Evolutionary conservation across 257 asterid species (phyloP), one percentile per base, ranked within the genome.

Genomic region (Ligustrum vulgare): DNA sequence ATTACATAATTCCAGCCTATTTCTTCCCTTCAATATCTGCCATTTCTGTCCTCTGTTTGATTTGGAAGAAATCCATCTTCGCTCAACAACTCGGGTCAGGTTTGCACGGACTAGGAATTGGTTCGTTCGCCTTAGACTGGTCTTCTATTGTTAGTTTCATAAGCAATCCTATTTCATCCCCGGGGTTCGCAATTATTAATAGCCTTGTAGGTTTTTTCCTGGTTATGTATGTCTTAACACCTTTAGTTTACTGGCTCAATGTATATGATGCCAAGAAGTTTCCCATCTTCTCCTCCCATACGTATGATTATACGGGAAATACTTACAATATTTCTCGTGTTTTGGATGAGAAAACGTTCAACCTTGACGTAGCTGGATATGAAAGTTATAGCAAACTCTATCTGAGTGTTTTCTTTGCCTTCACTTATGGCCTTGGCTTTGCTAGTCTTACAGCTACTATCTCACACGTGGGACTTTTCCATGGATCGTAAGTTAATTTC

Each of bases 381-480:
- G 36, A 79, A 0, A 18, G 63, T 18, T 89, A 89, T 67, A 88
- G 97, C 89, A 89, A 87, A 72, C 80, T 93, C 4, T 80, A 91
- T 56, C 71, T 93, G 16, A 88, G 91, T 66, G 16, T 82, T 35
- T 85, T 91, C 79, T 93, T 91, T 67, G 91, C 90, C 69, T 78
- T 89, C 77, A 70, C 79, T 56, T 93, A 93, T 22, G 98, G 96
- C 41, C 69, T 89, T 35, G 87, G 94, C 67, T 93, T 93, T 60
- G 96, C 98, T 6, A 74, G 85, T 67, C 80, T 93, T 22, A 35
- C 96, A 0, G 96, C 98, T 23, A 87, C 98, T 13, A 11, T 93
- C 31, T 72, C 87, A 2, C 97, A 93, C 68, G 94, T 84, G 16
- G 83, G 75, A 1, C 91, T 93, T 18, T 87, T 85, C 74, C 87